Conservation (phyloP, 805 yeast species). For the Brettanomyces custersianus region DNA sequence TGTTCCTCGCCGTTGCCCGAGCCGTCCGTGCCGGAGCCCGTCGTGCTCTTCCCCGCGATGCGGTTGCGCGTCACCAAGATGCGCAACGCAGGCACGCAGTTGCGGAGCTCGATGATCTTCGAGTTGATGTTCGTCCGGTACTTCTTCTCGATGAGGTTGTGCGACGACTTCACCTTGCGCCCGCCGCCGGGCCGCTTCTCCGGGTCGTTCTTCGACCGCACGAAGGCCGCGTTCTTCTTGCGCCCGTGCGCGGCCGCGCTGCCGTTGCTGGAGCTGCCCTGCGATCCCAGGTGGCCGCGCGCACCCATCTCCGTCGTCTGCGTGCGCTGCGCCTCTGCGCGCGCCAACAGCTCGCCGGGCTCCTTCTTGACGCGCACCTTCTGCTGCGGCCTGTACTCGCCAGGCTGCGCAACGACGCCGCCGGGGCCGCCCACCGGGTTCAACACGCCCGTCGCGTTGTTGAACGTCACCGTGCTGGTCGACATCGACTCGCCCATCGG, state of each 20-base stretch:
- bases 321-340: too few relatives aligned
- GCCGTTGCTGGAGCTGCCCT: neutral
- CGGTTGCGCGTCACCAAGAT: constrained; percentile 29
- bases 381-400: too few relatives aligned
- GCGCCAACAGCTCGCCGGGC: neutral
- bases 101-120: constrained; percentile 61
- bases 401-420: too few relatives aligned
- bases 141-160: constrained; percentile 75
- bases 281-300: too few relatives aligned
- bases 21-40: constrained; percentile 13
- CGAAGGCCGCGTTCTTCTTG: constrained; percentile 5
- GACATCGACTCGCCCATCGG: constrained; percentile 24
- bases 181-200: constrained; percentile 9
- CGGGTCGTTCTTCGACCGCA: constrained; percentile 3
- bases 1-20: constrained; percentile 25
- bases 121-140: constrained; percentile 74
- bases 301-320: too few relatives aligned
- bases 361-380: neutral
- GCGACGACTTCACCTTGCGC: constrained; percentile 54
- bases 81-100: constrained; percentile 71
- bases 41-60: constrained; percentile 3
- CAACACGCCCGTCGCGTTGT: constrained; percentile 3
- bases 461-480: constrained; percentile 21
- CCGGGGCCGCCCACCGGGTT: neutral
- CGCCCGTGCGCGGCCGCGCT: constrained; percentile 2